Conservation (phyloP, 2,329 filamentous ascomycete genomes). For the Teratosphaeria pseudoeucalypti region DNA sequence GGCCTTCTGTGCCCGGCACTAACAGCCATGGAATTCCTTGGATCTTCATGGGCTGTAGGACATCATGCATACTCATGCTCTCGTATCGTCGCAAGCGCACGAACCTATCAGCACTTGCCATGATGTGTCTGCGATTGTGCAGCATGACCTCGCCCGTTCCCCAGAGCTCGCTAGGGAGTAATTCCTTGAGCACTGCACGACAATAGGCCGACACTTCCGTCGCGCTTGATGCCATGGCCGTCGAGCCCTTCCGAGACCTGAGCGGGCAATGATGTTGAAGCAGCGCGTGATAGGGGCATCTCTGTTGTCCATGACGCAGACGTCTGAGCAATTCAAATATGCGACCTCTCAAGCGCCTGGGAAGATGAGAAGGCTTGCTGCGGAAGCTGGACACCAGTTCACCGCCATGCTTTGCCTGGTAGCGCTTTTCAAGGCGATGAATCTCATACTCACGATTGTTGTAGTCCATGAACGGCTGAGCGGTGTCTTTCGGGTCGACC, state of each 20-base stretch:
- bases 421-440: slow-evolving; percentile 4
- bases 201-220: slow-evolving; percentile 77
- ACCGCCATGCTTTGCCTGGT: neutral
- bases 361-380: slow-evolving; percentile 3
- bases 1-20: slow-evolving; percentile 37
- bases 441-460: slow-evolving; percentile 80
- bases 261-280: slow-evolving; percentile 70
- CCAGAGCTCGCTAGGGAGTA: slow-evolving; percentile 70
- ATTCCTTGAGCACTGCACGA: slow-evolving; percentile 58
- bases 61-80: slow-evolving; percentile 65
- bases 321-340: slow-evolving; percentile 50
- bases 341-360: slow-evolving; percentile 52
- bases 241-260: slow-evolving; percentile 32
- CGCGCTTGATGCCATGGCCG: slow-evolving; percentile 56
- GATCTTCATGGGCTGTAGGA: slow-evolving; percentile 59
- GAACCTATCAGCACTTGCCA: slow-evolving; percentile 66
- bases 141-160: slow-evolving; percentile 44
- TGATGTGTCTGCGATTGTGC: slow-evolving; percentile 52
- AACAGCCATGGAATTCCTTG: slow-evolving; percentile 53
- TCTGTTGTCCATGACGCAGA: slow-evolving; percentile 59
- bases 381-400: neutral
- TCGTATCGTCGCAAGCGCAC: slow-evolving; percentile 72
- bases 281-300: slow-evolving; percentile 71
- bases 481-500: slow-evolving; percentile 54
- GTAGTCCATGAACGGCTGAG: slow-evolving; percentile 73